phyloP scores from a whole-genome alignment of 208 protist species.

The Plasmodiophora brassicae region DNA sequence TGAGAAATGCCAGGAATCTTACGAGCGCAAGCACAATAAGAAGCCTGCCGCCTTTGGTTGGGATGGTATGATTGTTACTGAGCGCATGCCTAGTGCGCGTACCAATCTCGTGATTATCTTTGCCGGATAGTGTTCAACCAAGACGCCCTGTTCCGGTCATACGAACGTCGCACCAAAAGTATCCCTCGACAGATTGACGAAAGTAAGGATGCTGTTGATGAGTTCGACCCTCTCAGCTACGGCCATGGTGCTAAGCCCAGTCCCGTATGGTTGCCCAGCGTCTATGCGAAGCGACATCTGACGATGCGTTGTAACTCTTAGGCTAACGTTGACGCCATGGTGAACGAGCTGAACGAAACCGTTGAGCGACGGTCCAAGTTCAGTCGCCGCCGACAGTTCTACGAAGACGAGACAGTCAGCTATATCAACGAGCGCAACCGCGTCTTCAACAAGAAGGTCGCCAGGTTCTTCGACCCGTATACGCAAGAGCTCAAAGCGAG shows the following conservation, averaged over 20 bases:
- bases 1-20: background rate
- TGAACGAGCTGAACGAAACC: slow-evolving; percentile 24
- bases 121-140: slow-evolving; percentile 44
- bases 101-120: too few species aligned
- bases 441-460: slow-evolving; percentile 53
- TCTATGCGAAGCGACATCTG: background rate
- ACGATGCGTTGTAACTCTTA: background rate
- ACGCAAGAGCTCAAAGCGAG: slow-evolving; percentile 48
- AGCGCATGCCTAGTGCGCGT: too few species aligned
- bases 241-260: background rate
- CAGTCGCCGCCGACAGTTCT: slow-evolving; percentile 43
- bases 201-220: background rate
- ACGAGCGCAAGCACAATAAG: background rate
- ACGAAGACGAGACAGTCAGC: slow-evolving; percentile 44
- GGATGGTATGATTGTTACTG: slow-evolving; percentile 28
- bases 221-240: background rate
- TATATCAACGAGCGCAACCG: slow-evolving; percentile 54
- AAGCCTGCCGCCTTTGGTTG: slow-evolving; percentile 16
- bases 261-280: background rate
- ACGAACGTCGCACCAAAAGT: slow-evolving; percentile 12
- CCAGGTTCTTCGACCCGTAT: slow-evolving; percentile 47
- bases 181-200: background rate
- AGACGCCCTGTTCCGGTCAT: slow-evolving; percentile 23
- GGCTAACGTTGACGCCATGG: slow-evolving; percentile 33
- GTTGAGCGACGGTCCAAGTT: slow-evolving; percentile 8